phyloP scores from a whole-genome alignment of 305 asterid genomes.

The Fraxinus platypoda region DNA sequence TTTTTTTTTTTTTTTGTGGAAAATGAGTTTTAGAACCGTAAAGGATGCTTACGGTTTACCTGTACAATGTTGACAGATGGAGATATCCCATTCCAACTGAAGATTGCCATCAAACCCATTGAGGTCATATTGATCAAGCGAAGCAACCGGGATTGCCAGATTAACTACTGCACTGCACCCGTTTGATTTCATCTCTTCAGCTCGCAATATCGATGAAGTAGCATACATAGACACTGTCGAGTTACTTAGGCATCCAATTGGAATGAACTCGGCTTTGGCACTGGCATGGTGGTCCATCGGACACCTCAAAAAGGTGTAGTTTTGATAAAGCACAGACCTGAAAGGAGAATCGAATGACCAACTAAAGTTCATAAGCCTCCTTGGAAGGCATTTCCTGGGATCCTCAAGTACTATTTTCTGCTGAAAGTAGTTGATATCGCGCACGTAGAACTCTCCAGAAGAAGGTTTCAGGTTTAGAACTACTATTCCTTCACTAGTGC shows the following conservation, averaged over 20 bases:
- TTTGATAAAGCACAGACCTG: not conserved
- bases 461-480: not conserved
- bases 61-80: slow-evolving; percentile 23
- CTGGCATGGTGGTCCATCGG: not conserved
- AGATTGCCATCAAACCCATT: slow-evolving; percentile 4
- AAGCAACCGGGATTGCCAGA: slow-evolving; percentile 18
- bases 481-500: not conserved
- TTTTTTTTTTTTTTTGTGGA: too few relatives aligned
- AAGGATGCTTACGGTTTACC: not conserved
- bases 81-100: slow-evolving; percentile 23
- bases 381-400: slow-evolving; percentile 12
- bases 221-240: slow-evolving; percentile 15
- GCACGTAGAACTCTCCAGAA: slow-evolving; percentile 15
- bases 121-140: slow-evolving; percentile 6
- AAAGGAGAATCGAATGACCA: slow-evolving; percentile 10
- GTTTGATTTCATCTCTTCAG: not conserved
- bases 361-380: slow-evolving; percentile 1
- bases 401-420: slow-evolving; percentile 12
- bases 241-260: slow-evolving; percentile 36
- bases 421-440: slow-evolving; percentile 8
- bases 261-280: not conserved
- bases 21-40: too few relatives aligned
- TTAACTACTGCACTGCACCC: not conserved
- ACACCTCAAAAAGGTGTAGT: slow-evolving; percentile 21
- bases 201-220: slow-evolving; percentile 3